Percentiles rank a stretch among this genome's conserved stretches.
These are phyloP conservation scores for Bauhinia variegata DNA, from an alignment of 306 rosid species.

Conservation along the genomic window DNA sequence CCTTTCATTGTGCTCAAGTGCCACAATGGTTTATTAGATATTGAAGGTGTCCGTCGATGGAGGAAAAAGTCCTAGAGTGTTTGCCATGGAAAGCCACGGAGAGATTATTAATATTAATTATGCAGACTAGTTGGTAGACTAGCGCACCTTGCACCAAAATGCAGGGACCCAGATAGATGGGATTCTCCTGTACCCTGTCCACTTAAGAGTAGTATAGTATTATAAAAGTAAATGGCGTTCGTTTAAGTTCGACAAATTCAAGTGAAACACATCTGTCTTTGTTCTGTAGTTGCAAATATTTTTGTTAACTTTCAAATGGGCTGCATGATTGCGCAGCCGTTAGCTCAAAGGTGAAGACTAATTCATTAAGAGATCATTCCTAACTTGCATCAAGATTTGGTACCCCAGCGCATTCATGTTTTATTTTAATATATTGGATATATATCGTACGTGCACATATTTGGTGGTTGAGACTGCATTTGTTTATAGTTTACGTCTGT, in stretches of 20 bases:
- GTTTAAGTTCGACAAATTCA: constrained; percentile 34
- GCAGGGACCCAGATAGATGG: constrained; percentile 33
- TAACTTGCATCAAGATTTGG: constrained; percentile 14
- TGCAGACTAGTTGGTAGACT: constrained; percentile 22
- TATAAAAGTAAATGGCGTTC: constrained; percentile 40
- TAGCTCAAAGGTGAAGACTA: constrained; percentile 20
- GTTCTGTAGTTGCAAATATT: constrained; percentile 22
- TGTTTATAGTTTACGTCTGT: no score
- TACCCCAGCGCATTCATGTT: constrained; percentile 15
- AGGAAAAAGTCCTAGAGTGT: neutral
- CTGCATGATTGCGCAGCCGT: constrained; percentile 34
- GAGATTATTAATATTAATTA: constrained; percentile 6
- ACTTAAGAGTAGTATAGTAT: constrained; percentile 27
- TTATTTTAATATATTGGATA: neutral
- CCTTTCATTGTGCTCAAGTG: constrained; percentile 30
- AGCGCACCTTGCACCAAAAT: constrained; percentile 27
- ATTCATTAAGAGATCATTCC: constrained; percentile 19
- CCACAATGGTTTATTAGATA: neutral
- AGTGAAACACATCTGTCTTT: constrained; percentile 32
- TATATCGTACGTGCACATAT: neutral
- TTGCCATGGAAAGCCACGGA: constrained; percentile 4
- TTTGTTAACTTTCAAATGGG: constrained; percentile 31
- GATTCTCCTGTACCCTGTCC: constrained; percentile 35
- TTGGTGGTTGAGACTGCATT: constrained; percentile 12
- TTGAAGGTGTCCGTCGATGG: neutral